Percentiles rank a stretch among this genome's conserved stretches.
These are phyloP conservation scores for Ustilago hordei DNA, from an alignment of 1,284 basidiomycete species.

Conservation along the genomic window DNA sequence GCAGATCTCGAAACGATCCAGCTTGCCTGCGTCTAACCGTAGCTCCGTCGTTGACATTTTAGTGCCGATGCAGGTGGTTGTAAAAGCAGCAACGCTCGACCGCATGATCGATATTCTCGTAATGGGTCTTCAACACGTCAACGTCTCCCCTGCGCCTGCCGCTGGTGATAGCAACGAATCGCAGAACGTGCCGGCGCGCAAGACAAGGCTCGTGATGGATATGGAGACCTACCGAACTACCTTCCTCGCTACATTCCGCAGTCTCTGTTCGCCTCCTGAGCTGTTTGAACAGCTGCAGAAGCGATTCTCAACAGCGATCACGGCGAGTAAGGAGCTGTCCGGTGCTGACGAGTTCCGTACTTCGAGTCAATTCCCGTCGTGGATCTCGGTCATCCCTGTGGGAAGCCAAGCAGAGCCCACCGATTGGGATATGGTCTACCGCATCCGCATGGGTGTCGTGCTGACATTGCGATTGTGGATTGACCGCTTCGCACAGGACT, in stretches of 20 bases:
- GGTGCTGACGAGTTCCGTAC: conserved; percentile 49
- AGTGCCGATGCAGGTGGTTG: conserved; percentile 51
- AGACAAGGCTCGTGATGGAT: conserved; percentile 58
- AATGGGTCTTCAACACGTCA: conserved; percentile 63
- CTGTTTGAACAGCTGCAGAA: conserved; percentile 64
- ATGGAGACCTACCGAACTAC: conserved; percentile 53
- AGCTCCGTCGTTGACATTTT: conserved; percentile 59
- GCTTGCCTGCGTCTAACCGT: conserved; percentile 62
- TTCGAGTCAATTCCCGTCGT: conserved; percentile 63
- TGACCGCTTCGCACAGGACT: conserved; percentile 62
- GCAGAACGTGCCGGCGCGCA: conserved; percentile 27
- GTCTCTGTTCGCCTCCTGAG: conserved; percentile 52
- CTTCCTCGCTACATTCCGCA: conserved; percentile 63
- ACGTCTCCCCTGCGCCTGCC: conserved; percentile 19
- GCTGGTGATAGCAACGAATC: conserved; percentile 23
- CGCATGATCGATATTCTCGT: conserved; percentile 67
- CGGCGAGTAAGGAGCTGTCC: conserved; percentile 62
- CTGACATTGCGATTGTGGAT: conserved; percentile 59
- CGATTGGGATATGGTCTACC: conserved; percentile 60
- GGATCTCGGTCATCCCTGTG: conserved; percentile 49
- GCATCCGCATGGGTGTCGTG: conserved; percentile 61
- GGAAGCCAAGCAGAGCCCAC: conserved; percentile 52
- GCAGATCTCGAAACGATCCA: conserved; percentile 62
- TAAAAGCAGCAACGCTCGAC: conserved; percentile 61
- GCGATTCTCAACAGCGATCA: conserved; percentile 62